Evolutionary conservation across 2,329 filamentous ascomycete genomes (phyloP).

Genomic region (Ophiostoma pallidulum): DNA sequence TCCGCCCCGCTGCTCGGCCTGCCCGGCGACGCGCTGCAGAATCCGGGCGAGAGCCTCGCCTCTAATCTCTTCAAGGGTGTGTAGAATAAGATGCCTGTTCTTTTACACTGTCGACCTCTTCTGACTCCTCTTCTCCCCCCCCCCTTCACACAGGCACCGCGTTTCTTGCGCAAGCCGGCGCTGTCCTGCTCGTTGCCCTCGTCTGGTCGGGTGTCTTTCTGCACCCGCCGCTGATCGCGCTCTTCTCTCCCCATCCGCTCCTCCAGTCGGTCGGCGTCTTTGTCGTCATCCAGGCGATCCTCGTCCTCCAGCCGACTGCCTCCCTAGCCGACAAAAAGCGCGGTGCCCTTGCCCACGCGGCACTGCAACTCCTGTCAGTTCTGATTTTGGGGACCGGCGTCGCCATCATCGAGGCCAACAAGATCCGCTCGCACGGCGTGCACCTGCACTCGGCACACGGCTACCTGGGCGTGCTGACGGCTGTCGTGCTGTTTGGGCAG

Average conservation of each 20-base stretch:
- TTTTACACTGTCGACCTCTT: not conserved
- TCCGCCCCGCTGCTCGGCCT: slow-evolving; percentile 62
- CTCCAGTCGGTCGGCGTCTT: slow-evolving; percentile 58
- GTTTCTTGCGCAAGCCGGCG: slow-evolving; percentile 68
- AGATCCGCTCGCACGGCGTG: slow-evolving; percentile 52
- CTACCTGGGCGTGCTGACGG: slow-evolving; percentile 70
- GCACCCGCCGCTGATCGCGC: slow-evolving; percentile 48
- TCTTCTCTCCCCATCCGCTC: slow-evolving; percentile 86
- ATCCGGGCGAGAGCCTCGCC: slow-evolving; percentile 51
- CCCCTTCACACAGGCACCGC: slow-evolving; percentile 55
- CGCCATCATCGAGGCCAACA: slow-evolving; percentile 74
- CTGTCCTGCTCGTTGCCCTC: slow-evolving; percentile 63
- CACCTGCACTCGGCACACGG: slow-evolving; percentile 79
- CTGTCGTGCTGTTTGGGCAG: slow-evolving; percentile 61
- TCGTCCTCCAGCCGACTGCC: slow-evolving; percentile 81
- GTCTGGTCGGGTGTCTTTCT: slow-evolving; percentile 72
- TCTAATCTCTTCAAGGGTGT: slow-evolving; percentile 68
- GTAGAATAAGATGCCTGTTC: slow-evolving; percentile 16
- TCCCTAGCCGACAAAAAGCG: slow-evolving; percentile 61
- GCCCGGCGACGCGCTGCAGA: slow-evolving; percentile 64
- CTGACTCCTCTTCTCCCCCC: not conserved
- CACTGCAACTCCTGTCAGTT: slow-evolving; percentile 58
- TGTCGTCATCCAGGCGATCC: slow-evolving; percentile 66
- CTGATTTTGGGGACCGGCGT: slow-evolving; percentile 55
- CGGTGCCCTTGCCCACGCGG: slow-evolving; percentile 55